A percentile compares a stretch with the other conserved stretches of the same genome.
These are phyloP conservation scores for Furcasterigmium sp. DNA, from an alignment of 2,329 filamentous ascomycete genomes.

Conservation along the genomic window DNA sequence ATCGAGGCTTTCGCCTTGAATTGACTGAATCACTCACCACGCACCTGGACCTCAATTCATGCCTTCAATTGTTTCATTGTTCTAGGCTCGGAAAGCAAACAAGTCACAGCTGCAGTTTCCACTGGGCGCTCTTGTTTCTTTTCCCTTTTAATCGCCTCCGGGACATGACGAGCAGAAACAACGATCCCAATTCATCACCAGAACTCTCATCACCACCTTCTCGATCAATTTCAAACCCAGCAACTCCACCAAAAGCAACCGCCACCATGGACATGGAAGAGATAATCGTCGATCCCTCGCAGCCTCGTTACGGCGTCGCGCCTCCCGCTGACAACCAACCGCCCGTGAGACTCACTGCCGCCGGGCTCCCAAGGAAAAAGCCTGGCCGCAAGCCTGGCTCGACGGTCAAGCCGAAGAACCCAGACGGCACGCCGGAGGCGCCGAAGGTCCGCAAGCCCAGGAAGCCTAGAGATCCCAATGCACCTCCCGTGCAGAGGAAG, in stretches of 20 bases:
- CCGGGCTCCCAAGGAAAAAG: conserved; percentile 57
- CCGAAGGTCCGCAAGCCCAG: conserved; percentile 47
- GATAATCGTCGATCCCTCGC: conserved; percentile 40
- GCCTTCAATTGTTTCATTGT: neutral
- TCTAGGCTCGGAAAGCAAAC: neutral
- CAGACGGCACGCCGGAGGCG: conserved; percentile 34
- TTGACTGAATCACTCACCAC: too few relatives aligned
- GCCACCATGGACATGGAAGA: conserved; percentile 40
- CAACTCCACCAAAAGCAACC: conserved; percentile 16
- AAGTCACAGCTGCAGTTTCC: neutral
- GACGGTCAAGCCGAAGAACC: conserved; percentile 38
- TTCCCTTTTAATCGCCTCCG: neutral
- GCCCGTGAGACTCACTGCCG: conserved; percentile 40
- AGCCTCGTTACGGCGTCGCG: conserved; percentile 24
- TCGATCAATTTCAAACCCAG: conserved; percentile 43
- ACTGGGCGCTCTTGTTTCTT: neutral
- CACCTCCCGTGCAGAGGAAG: conserved; percentile 47
- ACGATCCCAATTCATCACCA: conserved; percentile 36
- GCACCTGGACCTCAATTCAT: too few relatives aligned
- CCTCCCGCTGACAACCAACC: conserved; percentile 13
- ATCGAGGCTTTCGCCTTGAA: conserved; percentile 1
- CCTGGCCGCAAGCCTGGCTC: conserved; percentile 60
- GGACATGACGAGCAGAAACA: conserved; percentile 4
- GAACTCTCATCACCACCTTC: conserved; percentile 48
- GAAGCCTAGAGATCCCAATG: conserved; percentile 56